Percentiles rank a stretch among this genome's conserved stretches.
These are phyloP conservation scores for Nakaseomyces delphensis DNA, from an alignment of 1,139 yeast genomes.

Conservation along the genomic window DNA sequence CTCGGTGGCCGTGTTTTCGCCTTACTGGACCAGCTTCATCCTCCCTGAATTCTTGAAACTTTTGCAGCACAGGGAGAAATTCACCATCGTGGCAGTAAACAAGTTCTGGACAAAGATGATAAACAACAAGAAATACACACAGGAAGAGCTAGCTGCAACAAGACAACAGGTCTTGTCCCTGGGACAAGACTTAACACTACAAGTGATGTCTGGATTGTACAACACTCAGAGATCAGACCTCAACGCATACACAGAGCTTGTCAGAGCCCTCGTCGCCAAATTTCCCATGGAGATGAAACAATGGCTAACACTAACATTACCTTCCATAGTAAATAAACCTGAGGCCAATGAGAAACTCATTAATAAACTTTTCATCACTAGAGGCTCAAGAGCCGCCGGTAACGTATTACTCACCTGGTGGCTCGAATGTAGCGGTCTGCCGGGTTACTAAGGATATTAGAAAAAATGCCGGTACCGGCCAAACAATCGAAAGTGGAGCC, in stretches of 20 bases:
- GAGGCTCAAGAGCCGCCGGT: slow-evolving; percentile 31
- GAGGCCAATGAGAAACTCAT: slow-evolving; percentile 25
- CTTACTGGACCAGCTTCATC: slow-evolving; percentile 32
- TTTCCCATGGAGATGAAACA: slow-evolving; percentile 26
- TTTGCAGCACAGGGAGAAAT: slow-evolving; percentile 51
- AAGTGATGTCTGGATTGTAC: slow-evolving; percentile 26
- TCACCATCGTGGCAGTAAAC: slow-evolving; percentile 51
- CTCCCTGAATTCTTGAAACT: slow-evolving; percentile 37
- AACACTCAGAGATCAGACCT: slow-evolving; percentile 31
- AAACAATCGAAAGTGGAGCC: no score
- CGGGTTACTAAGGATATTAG: slow-evolving; percentile 12
- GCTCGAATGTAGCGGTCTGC: slow-evolving; percentile 29
- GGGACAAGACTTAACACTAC: slow-evolving; percentile 23
- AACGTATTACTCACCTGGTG: slow-evolving; percentile 31
- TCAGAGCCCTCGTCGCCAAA: slow-evolving; percentile 29
- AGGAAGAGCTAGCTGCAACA: slow-evolving; percentile 39
- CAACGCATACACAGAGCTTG: slow-evolving; percentile 26
- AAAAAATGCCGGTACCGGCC: slow-evolving; percentile 2
- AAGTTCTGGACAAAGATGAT: slow-evolving; percentile 60
- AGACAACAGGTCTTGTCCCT: slow-evolving; percentile 23
- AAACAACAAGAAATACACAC: slow-evolving; percentile 44
- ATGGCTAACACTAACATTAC: slow-evolving; percentile 24
- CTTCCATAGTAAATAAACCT: slow-evolving; percentile 21
- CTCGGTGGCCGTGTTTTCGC: slow-evolving; percentile 36
- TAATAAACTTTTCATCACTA: slow-evolving; percentile 26